A percentile compares a stretch with the other conserved stretches of the same genome.
phyloP scores from a whole-genome alignment of 2,329 filamentous ascomycete species.

The Scopulariopsis brevicaulis region DNA sequence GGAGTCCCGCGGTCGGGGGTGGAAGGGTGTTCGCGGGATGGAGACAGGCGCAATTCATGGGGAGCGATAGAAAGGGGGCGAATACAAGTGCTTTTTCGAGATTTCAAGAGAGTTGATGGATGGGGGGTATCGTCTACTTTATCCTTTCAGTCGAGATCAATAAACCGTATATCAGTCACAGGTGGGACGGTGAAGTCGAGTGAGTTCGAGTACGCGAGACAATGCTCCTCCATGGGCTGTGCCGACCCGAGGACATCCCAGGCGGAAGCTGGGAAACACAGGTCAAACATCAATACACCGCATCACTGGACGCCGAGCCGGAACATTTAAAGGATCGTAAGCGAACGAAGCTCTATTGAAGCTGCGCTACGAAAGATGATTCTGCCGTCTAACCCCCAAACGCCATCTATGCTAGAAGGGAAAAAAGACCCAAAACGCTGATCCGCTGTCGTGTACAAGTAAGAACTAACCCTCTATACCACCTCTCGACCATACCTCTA shows the following conservation, averaged over 20 bases:
- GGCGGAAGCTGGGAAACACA: no score
- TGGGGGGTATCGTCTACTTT: neutral
- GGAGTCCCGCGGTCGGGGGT: no score
- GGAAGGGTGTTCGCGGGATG: neutral
- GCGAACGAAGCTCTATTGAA: neutral
- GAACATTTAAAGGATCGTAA: neutral
- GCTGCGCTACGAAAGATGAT: neutral
- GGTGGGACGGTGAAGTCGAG: neutral
- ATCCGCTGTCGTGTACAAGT: neutral
- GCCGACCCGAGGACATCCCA: no score
- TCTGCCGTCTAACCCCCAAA: neutral
- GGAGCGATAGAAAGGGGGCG: neutral
- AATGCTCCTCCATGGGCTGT: no score
- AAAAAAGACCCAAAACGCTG: neutral
- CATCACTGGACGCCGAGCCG: no score
- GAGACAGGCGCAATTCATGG: neutral
- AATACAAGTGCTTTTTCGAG: neutral
- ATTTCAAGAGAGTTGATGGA: neutral
- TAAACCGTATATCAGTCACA: neutral
- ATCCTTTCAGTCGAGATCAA: neutral
- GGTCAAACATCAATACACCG: no score
- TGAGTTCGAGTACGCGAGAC: neutral
- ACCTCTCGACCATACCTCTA: neutral
- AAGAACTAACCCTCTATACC: neutral
- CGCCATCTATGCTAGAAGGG: neutral